phyloP scores from a whole-genome alignment of 331 rosid genomes.

The Rhamnella rubrinervis region DNA sequence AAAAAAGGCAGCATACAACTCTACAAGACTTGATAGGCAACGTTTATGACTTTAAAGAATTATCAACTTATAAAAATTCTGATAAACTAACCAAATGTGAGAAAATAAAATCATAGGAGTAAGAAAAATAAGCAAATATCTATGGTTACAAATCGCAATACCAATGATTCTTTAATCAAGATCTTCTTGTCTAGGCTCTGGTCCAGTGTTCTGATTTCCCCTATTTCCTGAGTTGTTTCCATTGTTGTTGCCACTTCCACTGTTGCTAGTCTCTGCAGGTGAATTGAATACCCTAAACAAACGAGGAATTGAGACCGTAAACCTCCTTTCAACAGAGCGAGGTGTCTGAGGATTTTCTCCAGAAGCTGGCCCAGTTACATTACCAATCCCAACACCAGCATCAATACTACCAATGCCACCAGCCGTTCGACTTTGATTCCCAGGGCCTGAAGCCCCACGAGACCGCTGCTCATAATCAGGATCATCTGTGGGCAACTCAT shows the following conservation, averaged over 20 bases:
- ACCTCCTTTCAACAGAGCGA: constrained; percentile 44
- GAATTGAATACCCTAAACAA: constrained; percentile 46
- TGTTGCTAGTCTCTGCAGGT: constrained; percentile 62
- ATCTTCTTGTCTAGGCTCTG: constrained; percentile 91
- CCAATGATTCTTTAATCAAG: constrained; percentile 55
- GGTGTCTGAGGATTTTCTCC: constrained; percentile 44
- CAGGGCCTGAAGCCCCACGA: constrained; percentile 28
- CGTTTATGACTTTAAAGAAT: too few species aligned
- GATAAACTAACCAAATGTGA: too few species aligned
- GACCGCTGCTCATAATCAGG: constrained; percentile 67
- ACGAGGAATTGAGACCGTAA: constrained; percentile 67
- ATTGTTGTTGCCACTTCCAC: constrained; percentile 47
- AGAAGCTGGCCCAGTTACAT: constrained; percentile 23
- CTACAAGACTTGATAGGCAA: too few species aligned
- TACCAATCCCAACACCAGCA: constrained; percentile 15
- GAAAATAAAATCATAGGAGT: too few species aligned
- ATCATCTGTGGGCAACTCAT: constrained; percentile 86
- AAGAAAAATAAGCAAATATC: background rate
- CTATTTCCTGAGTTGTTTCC: constrained; percentile 41
- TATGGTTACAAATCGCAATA: constrained; percentile 21
- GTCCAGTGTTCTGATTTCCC: constrained; percentile 56
- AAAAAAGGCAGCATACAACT: too few species aligned
- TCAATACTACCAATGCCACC: constrained; percentile 21
- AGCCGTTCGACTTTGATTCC: constrained; percentile 30
- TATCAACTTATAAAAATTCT: too few species aligned